phyloP scores from a whole-genome alignment of 768 basidiomycete genomes.

The Lactarius indigo region DNA sequence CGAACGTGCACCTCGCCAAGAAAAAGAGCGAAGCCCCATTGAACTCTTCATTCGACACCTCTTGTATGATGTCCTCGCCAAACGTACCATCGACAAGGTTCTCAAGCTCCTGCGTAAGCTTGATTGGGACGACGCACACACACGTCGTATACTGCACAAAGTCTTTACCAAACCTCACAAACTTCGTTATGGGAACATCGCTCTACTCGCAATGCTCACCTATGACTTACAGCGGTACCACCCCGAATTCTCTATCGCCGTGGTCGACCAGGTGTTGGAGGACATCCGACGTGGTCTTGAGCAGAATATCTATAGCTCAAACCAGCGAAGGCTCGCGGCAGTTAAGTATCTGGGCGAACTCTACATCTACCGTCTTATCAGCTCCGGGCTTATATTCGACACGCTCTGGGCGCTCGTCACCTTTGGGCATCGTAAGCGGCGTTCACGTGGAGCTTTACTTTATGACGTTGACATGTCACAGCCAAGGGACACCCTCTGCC shows the following conservation, averaged over 20 bases:
- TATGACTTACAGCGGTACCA: conserved; percentile 94
- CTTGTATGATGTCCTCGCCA: conserved; percentile 89
- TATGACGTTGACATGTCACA: conserved; percentile 32
- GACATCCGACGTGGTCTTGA: conserved; percentile 89
- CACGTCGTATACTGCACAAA: conserved; percentile 69
- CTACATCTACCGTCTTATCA: conserved; percentile 92
- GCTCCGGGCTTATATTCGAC: conserved; percentile 88
- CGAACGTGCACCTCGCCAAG: conserved; percentile 80
- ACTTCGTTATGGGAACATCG: conserved; percentile 86
- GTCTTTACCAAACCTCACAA: conserved; percentile 99
- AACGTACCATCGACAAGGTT: conserved; percentile 95
- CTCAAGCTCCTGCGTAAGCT: conserved; percentile 89
- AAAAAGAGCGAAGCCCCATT: conserved; percentile 80
- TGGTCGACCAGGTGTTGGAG: conserved; percentile 94
- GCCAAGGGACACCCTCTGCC: conserved; percentile 89
- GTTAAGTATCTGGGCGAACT: conserved; percentile 96
- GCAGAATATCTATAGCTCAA: conserved; percentile 91
- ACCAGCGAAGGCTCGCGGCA: conserved; percentile 87
- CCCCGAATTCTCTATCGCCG: conserved; percentile 78
- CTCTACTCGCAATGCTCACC: conserved; percentile 88
- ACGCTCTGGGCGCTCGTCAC: conserved; percentile 91
- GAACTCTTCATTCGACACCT: conserved; percentile 95
- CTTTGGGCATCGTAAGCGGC: conserved; percentile 86
- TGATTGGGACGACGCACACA: conserved; percentile 81
- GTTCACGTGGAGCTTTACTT: not conserved